Evolutionary conservation across 78 protist species (phyloP).

Genomic region (Acrasis kona): DNA sequence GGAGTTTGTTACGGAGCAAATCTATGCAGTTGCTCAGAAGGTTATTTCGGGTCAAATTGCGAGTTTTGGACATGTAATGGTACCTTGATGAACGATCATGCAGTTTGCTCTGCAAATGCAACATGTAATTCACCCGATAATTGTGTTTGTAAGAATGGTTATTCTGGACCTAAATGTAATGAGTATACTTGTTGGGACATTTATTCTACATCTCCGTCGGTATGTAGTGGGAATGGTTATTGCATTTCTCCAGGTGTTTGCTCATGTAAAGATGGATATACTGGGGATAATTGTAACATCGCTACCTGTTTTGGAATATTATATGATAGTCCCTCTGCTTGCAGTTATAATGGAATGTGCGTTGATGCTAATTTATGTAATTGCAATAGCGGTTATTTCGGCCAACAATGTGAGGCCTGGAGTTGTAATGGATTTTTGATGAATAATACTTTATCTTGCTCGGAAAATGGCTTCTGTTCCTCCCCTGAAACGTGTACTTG

Average conservation of each 20-base stretch:
- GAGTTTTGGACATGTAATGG: no score
- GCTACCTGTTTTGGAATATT: neutral
- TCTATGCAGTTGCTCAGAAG: no score
- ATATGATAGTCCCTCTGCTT: neutral
- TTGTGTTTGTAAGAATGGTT: neutral
- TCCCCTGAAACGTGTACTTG: neutral
- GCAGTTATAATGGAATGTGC: neutral
- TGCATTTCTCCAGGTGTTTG: neutral
- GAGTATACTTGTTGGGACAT: neutral
- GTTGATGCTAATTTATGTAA: neutral
- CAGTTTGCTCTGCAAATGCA: neutral
- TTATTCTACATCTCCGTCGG: neutral
- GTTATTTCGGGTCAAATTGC: no score
- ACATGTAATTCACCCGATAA: neutral
- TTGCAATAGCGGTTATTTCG: no score
- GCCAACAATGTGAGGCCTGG: no score
- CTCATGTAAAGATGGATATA: neutral
- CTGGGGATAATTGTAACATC: neutral
- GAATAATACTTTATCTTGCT: no score
- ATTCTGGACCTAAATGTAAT: neutral
- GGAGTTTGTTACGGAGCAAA: no score
- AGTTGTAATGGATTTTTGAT: no score
- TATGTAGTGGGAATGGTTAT: neutral
- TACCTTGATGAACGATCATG: no score
- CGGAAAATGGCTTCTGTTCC: neutral